Base-by-base conservation (phyloP, 352 stramenopile species). In the Globisporangium lucens region DNA sequence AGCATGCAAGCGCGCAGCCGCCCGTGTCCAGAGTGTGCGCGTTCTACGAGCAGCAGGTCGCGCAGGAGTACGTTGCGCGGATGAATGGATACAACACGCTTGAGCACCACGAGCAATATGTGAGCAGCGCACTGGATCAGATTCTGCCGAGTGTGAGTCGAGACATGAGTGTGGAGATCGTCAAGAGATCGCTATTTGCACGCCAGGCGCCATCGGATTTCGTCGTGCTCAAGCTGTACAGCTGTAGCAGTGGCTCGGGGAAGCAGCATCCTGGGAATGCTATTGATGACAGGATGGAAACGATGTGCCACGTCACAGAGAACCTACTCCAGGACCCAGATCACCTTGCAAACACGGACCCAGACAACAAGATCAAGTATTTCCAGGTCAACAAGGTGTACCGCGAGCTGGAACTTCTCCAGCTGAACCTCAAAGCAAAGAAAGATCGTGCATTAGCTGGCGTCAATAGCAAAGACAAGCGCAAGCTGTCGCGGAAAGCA, bases 171-270 rank as follows among this genome's bases (percentile, higher is more conserved):
- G 29, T 67, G 20, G 51, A 43, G 6, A 70, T 89, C 41, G 38
- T 60, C 15, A 17, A 24, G 35, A 70, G 82, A 4, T 76, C 73
- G 29, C 29, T 27, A 13, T 81, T 79, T 27, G 72, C 74, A 2
- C 64, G 29, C 7, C 60, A 77, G 22, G 66, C 70, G 4, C 83
- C 83, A 15, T 90, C 82, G 33, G 82, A 92, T 71, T 92, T 92
- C 47, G 83, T 90, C 1, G 58, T 87, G 12, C 56, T 90, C 41
- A 73, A 72, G 55, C 61, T 87, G 3, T 90, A 81, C 68, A 70
- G 66, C 24, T 92, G 83, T 43, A 68, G 29, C 17, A 46, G 29
- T 30, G 55, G 17, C 15, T 51, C 43, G 7, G 7, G 17, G 55
- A 46, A 20, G 22, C 8, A 4, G 49, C 3, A 12, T 17, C 43